Conservation (phyloP, 495 filamentous ascomycete genomes). For the Lophiotrema nucula region DNA sequence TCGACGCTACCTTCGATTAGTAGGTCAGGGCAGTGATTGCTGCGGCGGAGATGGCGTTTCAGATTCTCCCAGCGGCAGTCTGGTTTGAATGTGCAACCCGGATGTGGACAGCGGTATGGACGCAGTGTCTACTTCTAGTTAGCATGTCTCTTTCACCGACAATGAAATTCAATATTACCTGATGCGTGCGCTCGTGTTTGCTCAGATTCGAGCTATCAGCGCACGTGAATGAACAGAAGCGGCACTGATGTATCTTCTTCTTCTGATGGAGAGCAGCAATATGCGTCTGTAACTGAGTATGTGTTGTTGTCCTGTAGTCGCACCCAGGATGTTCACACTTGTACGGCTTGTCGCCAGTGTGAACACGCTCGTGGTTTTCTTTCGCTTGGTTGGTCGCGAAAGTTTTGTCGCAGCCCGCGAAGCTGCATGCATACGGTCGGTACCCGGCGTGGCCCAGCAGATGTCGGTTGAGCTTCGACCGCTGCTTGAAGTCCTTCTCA, state of each 20-base stretch:
- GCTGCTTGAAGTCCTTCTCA: conserved; percentile 32
- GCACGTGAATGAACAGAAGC: conserved; percentile 27
- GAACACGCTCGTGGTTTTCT: conserved; percentile 35
- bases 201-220: conserved; percentile 31
- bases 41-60: conserved; percentile 32
- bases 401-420: conserved; percentile 26
- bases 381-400: conserved; percentile 35
- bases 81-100: conserved; percentile 31
- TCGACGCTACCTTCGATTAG: conserved; percentile 18
- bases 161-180: conserved; percentile 8
- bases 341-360: conserved; percentile 32
- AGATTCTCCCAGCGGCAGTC: conserved; percentile 36
- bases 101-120: conserved; percentile 30
- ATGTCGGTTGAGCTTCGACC: conserved; percentile 29
- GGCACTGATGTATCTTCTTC: conserved; percentile 29
- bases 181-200: conserved; percentile 34
- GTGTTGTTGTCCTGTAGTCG: conserved; percentile 29
- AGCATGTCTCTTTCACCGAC: not conserved
- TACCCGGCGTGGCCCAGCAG: conserved; percentile 29
- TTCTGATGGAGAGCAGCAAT: conserved; percentile 24
- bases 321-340: conserved; percentile 25
- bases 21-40: conserved; percentile 28
- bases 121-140: conserved; percentile 17
- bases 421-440: conserved; percentile 26
- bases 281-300: conserved; percentile 32